Percentiles rank a stretch among this genome's conserved stretches.
These are phyloP conservation scores for Xylona heveae DNA, from an alignment of 495 filamentous ascomycete species.

Conservation along the genomic window DNA sequence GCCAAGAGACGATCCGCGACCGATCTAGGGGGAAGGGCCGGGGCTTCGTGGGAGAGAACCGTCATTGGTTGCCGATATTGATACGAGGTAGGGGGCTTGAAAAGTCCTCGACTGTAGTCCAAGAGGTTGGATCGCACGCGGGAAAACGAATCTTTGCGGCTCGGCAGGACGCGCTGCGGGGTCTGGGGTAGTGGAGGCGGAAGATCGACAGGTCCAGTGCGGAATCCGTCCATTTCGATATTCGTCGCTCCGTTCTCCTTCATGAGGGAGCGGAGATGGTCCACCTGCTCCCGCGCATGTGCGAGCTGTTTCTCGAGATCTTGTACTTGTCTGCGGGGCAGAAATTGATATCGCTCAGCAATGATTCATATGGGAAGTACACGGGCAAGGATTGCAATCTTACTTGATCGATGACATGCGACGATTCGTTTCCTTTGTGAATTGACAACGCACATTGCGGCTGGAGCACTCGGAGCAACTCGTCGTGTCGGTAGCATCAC, in stretches of 20 bases:
- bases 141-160: constrained; percentile 33
- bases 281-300: constrained; percentile 49
- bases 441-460: constrained; percentile 89
- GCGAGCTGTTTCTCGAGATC: constrained; percentile 85
- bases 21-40: constrained; percentile 46
- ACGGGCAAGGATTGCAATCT: constrained; percentile 6
- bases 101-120: constrained; percentile 52
- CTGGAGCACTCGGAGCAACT: constrained; percentile 95
- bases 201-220: constrained; percentile 24
- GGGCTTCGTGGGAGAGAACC: constrained; percentile 29
- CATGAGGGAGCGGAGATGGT: constrained; percentile 39
- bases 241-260: constrained; percentile 27
- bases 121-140: constrained; percentile 51
- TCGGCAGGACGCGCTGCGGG: constrained; percentile 4
- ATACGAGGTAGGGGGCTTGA: constrained; percentile 60
- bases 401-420: constrained; percentile 97
- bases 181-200: not conserved
- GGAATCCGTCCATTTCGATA: constrained; percentile 36
- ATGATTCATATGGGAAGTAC: constrained; percentile 1
- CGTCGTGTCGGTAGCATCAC: constrained; percentile 87
- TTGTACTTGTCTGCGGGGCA: constrained; percentile 54
- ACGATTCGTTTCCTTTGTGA: constrained; percentile 96
- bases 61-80: constrained; percentile 30
- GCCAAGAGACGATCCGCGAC: constrained; percentile 55
- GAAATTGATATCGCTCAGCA: constrained; percentile 4